phyloP scores from a whole-genome alignment of 2,329 filamentous ascomycete species.

The Arthrobotrys musiformis region DNA sequence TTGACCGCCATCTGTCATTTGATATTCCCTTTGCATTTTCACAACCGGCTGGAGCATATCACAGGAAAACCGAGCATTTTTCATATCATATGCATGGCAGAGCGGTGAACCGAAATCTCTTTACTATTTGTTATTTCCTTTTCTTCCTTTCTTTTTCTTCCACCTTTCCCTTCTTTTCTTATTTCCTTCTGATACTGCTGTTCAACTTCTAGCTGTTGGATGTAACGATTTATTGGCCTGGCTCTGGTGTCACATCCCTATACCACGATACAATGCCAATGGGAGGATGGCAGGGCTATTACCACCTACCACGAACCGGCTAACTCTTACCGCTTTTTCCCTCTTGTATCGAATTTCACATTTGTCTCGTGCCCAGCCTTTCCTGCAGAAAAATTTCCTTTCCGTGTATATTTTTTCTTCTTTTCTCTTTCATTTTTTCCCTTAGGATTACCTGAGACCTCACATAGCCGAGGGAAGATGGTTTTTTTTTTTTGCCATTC shows the following conservation, averaged over 20 bases:
- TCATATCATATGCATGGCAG: constrained; percentile 32
- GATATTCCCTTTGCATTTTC: constrained; percentile 7
- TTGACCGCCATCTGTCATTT: neutral
- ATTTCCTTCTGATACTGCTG: constrained; percentile 20
- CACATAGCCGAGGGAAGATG: constrained; percentile 23
- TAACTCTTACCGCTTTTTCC: constrained; percentile 36
- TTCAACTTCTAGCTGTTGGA: constrained; percentile 42
- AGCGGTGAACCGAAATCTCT: neutral
- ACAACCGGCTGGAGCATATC: constrained; percentile 39
- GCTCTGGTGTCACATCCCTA: constrained; percentile 39
- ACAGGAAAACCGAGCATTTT: constrained; percentile 20
- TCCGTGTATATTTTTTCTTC: constrained; percentile 16
- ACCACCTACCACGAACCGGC: constrained; percentile 49
- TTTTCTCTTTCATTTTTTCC: neutral
- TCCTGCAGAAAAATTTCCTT: constrained; percentile 5
- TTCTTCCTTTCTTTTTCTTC: neutral
- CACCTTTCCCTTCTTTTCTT: constrained; percentile 6
- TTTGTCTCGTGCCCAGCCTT: constrained; percentile 11
- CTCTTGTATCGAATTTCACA: constrained; percentile 12
- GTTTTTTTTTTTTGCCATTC: too few relatives aligned
- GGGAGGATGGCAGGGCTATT: constrained; percentile 8
- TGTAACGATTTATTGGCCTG: constrained; percentile 51
- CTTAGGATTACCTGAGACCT: constrained; percentile 6
- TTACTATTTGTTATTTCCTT: constrained; percentile 10
- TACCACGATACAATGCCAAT: constrained; percentile 23